A percentile compares a stretch with the other conserved stretches of the same genome.
phyloP scores from a whole-genome alignment of 148 eudicot genomes.

The Heliamphora exappendiculata region DNA sequence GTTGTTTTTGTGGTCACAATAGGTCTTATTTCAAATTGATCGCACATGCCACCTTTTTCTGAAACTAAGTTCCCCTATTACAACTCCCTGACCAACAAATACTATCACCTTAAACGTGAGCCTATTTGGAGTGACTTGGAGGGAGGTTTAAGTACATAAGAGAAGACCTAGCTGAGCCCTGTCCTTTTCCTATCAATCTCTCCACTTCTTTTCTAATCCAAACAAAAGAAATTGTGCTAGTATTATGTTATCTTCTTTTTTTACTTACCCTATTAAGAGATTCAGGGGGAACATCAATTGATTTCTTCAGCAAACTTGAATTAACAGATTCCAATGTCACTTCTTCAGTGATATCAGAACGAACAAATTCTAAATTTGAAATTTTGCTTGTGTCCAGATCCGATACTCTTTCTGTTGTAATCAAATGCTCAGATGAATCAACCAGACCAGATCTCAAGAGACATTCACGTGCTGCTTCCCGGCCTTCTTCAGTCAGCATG shows the following conservation, averaged over 20 bases:
- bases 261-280: conserved; percentile 55
- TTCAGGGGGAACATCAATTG: conserved; percentile 40
- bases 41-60: too few relatives aligned
- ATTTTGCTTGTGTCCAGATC: conserved; percentile 20
- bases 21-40: too few relatives aligned
- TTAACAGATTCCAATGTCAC: conserved; percentile 15
- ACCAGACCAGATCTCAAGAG: conserved; percentile 59
- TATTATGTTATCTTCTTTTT: neutral
- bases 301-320: conserved; percentile 23
- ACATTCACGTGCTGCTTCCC: conserved; percentile 71
- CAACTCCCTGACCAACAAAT: too few relatives aligned
- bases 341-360: conserved; percentile 24
- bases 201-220: neutral
- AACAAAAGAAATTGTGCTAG: neutral
- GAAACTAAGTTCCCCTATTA: too few relatives aligned
- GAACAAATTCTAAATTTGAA: conserved; percentile 23
- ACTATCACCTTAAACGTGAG: too few relatives aligned
- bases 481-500: conserved; percentile 72
- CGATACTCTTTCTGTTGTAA: conserved; percentile 14
- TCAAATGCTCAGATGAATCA: conserved; percentile 29
- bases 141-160: too few relatives aligned
- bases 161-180: neutral
- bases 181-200: neutral
- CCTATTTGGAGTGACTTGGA: too few relatives aligned
- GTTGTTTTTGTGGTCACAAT: too few relatives aligned